Conservation (phyloP, 768 basidiomycete species). For the Suillus ampliporus region DNA sequence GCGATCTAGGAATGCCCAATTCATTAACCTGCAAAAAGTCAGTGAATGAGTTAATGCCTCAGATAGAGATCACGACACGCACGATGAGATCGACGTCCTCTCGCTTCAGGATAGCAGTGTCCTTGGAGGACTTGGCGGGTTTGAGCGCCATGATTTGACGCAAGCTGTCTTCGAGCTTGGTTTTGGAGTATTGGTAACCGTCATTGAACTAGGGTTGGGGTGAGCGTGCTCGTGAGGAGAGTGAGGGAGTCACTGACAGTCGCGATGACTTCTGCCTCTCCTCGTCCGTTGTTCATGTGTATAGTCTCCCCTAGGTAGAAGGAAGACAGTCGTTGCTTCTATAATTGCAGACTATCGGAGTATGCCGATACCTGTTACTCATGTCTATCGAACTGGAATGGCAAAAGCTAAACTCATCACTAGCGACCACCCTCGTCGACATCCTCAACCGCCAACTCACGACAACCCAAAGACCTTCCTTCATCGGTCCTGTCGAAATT, state of each 20-base stretch:
- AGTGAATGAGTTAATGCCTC: neutral
- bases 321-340: no score
- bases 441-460: constrained; percentile 82
- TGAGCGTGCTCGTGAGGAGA: neutral
- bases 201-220: constrained; percentile 53
- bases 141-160: constrained; percentile 60
- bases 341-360: neutral
- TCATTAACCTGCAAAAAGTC: constrained; percentile 29
- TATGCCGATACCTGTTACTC: constrained; percentile 4
- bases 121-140: constrained; percentile 54
- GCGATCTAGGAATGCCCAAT: constrained; percentile 32
- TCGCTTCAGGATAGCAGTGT: constrained; percentile 25
- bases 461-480: constrained; percentile 80
- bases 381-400: constrained; percentile 99
- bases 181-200: constrained; percentile 51
- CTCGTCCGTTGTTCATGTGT: constrained; percentile 14
- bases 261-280: constrained; percentile 24
- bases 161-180: constrained; percentile 39
- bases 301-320: no score
- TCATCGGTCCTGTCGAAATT: constrained; percentile 91
- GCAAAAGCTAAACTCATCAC: constrained; percentile 75
- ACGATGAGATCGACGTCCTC: constrained; percentile 37
- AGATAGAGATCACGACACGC: constrained; percentile 15
- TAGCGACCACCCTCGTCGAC: constrained; percentile 71
- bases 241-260: constrained; percentile 10